Percentiles rank a stretch among this genome's conserved stretches.
phyloP scores from a whole-genome alignment of 2,329 filamentous ascomycete species.

The Chaetomiaceae sp. region DNA sequence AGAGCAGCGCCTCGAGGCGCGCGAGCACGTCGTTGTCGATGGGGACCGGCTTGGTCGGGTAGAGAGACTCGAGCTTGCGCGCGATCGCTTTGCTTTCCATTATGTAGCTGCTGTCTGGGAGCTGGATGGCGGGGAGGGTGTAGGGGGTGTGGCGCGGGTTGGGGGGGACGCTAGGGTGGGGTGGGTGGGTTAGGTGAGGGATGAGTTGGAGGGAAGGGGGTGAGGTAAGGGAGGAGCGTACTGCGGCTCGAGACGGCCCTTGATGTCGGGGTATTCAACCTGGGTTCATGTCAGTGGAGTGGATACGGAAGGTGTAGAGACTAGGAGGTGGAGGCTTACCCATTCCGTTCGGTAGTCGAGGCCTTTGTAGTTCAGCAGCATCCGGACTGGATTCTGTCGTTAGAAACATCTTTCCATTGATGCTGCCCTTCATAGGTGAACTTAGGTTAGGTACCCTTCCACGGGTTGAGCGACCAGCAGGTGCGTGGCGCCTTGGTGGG shows the following conservation, averaged over 20 bases:
- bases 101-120: slow-evolving; percentile 51
- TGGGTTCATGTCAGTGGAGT: slow-evolving; percentile 18
- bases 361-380: slow-evolving; percentile 61
- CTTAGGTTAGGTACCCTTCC: slow-evolving; percentile 50
- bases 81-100: slow-evolving; percentile 62
- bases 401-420: background rate
- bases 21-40: slow-evolving; percentile 47
- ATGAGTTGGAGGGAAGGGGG: background rate
- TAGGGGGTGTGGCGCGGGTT: slow-evolving; percentile 40
- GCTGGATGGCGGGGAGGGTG: slow-evolving; percentile 49
- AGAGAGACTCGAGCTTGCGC: slow-evolving; percentile 47
- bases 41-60: slow-evolving; percentile 53
- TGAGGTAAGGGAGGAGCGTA: slow-evolving; percentile 26
- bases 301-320: background rate
- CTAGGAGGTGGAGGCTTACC: slow-evolving; percentile 28
- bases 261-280: slow-evolving; percentile 61
- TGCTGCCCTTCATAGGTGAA: background rate
- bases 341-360: slow-evolving; percentile 63
- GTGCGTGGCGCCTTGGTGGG: slow-evolving; percentile 44
- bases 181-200: background rate
- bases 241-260: slow-evolving; percentile 48
- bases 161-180: slow-evolving; percentile 38
- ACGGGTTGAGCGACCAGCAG: slow-evolving; percentile 62
- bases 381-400: slow-evolving; percentile 43
- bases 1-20: slow-evolving; percentile 36